Percentiles rank a stretch among this genome's conserved stretches.
phyloP scores from a whole-genome alignment of 73 alveolate genomes.

The Uronychia setigera region DNA sequence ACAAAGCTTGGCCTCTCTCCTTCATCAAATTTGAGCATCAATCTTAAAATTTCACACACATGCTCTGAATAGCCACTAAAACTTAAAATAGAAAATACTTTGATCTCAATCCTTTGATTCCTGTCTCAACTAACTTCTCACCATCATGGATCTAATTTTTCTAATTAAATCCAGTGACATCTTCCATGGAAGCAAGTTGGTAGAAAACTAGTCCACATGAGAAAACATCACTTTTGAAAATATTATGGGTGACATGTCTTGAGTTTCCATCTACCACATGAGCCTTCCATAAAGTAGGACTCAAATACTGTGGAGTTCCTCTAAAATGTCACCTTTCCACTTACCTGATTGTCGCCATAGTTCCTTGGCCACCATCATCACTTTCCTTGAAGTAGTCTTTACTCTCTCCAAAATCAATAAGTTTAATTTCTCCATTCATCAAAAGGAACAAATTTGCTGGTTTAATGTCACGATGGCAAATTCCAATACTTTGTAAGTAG shows the following conservation, averaged over 20 bases:
- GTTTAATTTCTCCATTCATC: conserved; percentile 88
- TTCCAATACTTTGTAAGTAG: conserved; percentile 85
- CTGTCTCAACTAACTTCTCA: conserved; percentile 79
- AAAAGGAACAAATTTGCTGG: conserved; percentile 93
- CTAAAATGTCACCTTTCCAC: conserved; percentile 31
- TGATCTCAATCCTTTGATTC: conserved; percentile 56
- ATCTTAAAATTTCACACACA: conserved; percentile 71
- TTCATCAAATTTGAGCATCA: conserved; percentile 95
- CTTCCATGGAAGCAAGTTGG: conserved; percentile 92
- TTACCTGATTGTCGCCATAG: conserved; percentile 89
- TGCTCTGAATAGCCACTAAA: conserved; percentile 68
- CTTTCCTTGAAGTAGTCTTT: conserved; percentile 91
- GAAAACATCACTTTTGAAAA: conserved; percentile 96
- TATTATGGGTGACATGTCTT: conserved; percentile 94
- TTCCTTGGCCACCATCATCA: conserved; percentile 92
- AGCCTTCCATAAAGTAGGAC: conserved; percentile 96
- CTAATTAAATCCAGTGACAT: conserved; percentile 95
- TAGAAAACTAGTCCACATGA: conserved; percentile 92
- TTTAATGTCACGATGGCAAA: conserved; percentile 96
- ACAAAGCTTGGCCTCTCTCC: conserved; percentile 93
- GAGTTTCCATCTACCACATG: conserved; percentile 95
- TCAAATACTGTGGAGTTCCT: conserved; percentile 96
- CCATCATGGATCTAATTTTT: conserved; percentile 88
- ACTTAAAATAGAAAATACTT: not conserved
- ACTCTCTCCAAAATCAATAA: conserved; percentile 97